Base-by-base conservation (phyloP, 768 basidiomycete species). In the Mycena crocata region DNA sequence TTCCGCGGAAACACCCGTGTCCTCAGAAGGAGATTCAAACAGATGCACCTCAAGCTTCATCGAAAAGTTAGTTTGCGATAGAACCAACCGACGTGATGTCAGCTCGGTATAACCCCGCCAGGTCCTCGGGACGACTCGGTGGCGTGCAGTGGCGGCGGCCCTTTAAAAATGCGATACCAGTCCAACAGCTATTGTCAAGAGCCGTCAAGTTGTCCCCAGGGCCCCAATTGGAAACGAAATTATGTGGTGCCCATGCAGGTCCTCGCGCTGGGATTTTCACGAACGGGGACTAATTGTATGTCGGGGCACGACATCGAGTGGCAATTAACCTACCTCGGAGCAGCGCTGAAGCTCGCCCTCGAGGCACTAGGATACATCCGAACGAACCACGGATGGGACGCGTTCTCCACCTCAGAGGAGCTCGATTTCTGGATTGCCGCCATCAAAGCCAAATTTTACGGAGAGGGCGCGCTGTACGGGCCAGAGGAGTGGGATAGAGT, bases 301-400 rank as follows among this genome's bases (percentile, higher is more conserved):
- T 50, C 44, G 5, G n/a, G 19, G n/a, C 28, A 8, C 26, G 14
- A 50, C 32, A n/a, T 24, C 26, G 23, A 55, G 34, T 37, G 12
- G 37, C 23, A n/a, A 40, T 55, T 37, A 40, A 40, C 23, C 40
- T 24, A 37, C 35, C 23, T 39, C 15, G 40, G 4, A 55, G 28
- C 37, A 55, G 52, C 52, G 26, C 19, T 55, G 35, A 55, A 55
- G n/a, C 37, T 55, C 52, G 51, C 51, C 32, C 51, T 52, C 51
- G 51, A 52, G 51, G 37, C 51, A 15, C 51, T 52, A 7, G 51
- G 52, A 40, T 55, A 55, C 35, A 37, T 55, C 35, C 52, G 52
- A 23, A 55, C 52, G 35, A 55, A 55, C 35, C 52, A 55, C 21
- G 52, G 52, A 28, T 55, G 37, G 24, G 23, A 21, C n/a, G 37